Evolutionary conservation across 192 early-diverging fungal species (phyloP), one percentile per base, ranked within the genome.

Genomic region (Rhizoclosmatium sp.): DNA sequence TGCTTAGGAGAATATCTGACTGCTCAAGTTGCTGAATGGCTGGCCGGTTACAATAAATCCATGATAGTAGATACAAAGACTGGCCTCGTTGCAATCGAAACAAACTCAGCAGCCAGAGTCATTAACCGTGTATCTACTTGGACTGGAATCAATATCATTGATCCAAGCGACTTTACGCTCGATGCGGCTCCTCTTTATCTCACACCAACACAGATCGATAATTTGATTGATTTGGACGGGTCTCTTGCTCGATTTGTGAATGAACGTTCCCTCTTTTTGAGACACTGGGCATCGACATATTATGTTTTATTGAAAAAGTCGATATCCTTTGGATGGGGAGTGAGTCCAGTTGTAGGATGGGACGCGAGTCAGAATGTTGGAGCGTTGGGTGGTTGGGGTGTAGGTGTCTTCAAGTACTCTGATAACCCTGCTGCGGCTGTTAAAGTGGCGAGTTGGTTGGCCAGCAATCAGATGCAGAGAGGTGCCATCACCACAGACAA

Each of bases 371-470:
- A 67, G 5, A 79, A 79, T 9, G 67, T 81, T 4, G 85, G 85
- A 7, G 80, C 81, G 3, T 64, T 7, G n/a, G 81, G 78, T 16
- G 85, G 82, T 12, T 82, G 81, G 81, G 76, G 69, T 9, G 72
- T 80, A 14, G 82, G 82, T 54, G 83, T 81, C 0, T 84, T 82
- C 77, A 75, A 71, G 60, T 78, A 84, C 78, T 76, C 82, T 4
- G 39, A 45, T 3, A 86, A 86, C 72, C 75, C 76, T 45, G 59
- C 46, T 10, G 82, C 81, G 40, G 85, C 85, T 10, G 73, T 84
- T 14, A 80, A 81, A 56, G 78, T 80, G 3, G 78, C 71, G 2
- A 46, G 21, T 10, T 80, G 78, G 78, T 45, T 80, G 3, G 46
- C 70, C n/a, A 66, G 78, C 47, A 16, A 42, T 16, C 45, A 64